A percentile compares a stretch with the other conserved stretches of the same genome.
These are phyloP conservation scores for Ceratobasidium sp. DNA, from an alignment of 1,284 basidiomycete genomes.

Conservation along the genomic window DNA sequence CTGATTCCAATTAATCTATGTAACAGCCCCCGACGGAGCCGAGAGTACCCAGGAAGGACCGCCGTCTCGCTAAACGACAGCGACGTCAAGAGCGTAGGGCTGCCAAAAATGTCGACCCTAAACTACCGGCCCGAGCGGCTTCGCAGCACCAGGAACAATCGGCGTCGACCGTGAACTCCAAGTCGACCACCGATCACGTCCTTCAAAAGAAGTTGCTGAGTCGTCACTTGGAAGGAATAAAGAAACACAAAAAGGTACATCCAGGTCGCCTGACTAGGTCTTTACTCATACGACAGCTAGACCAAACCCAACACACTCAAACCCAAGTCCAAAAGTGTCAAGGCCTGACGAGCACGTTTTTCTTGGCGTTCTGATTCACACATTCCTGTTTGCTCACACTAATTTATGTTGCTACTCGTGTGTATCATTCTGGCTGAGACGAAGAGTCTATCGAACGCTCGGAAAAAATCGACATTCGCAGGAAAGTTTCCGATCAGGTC, in stretches of 20 bases:
- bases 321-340: neutral
- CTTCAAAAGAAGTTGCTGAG: constrained; percentile 19
- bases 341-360: neutral
- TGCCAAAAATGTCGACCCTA: neutral
- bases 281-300: neutral
- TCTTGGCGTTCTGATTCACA: constrained; percentile 26
- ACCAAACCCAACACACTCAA: constrained; percentile 3
- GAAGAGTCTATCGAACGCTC: constrained; percentile 29
- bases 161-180: neutral
- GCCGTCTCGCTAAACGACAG: constrained; percentile 23
- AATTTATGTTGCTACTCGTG: constrained; percentile 28
- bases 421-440: constrained; percentile 1
- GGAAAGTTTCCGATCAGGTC: constrained; percentile 23
- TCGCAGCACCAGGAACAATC: neutral
- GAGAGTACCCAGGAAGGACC: constrained; percentile 9
- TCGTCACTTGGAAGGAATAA: constrained; percentile 10
- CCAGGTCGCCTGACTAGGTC: neutral
- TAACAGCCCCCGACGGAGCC: neutral
- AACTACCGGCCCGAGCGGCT: neutral
- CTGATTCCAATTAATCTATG: neutral
- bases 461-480: constrained; percentile 25
- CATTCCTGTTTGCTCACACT: constrained; percentile 15
- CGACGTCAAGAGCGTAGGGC: constrained; percentile 28
- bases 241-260: constrained; percentile 27
- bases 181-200: neutral